Evolutionary conservation across 345 rosid genomes (phyloP).

Genomic region (Camelina neglecta): DNA sequence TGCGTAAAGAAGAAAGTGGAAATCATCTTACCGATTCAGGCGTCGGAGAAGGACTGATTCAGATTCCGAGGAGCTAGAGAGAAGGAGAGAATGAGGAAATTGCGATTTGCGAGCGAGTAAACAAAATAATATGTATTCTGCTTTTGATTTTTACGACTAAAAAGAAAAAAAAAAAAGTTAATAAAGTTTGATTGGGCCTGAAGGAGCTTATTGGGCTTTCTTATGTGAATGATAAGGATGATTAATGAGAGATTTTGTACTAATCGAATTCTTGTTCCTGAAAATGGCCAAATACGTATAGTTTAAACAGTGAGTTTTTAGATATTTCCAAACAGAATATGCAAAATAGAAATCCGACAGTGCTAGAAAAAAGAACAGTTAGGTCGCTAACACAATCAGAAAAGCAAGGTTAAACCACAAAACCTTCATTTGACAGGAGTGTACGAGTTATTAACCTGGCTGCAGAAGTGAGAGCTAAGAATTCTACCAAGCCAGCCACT

Average conservation of each 20-base stretch:
- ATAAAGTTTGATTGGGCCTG: not conserved
- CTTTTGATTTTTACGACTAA: slow-evolving; percentile 23
- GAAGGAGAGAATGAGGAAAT: not conserved
- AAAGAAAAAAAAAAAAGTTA: not conserved
- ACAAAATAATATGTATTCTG: not conserved
- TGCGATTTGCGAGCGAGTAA: slow-evolving; percentile 28
- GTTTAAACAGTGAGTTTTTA: not conserved
- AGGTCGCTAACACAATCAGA: not conserved
- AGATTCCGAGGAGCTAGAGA: slow-evolving; percentile 35
- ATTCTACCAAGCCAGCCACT: slow-evolving; percentile 98
- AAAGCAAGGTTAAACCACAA: slow-evolving; percentile 11
- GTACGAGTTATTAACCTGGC: slow-evolving; percentile 56
- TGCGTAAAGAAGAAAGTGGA: slow-evolving; percentile 15
- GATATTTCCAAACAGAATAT: slow-evolving; percentile 22
- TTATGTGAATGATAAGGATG: not conserved
- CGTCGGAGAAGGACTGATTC: slow-evolving; percentile 33
- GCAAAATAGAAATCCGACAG: slow-evolving; percentile 21
- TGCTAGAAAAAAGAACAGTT: not conserved
- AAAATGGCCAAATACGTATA: not conserved
- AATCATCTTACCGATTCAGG: slow-evolving; percentile 40
- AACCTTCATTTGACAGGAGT: slow-evolving; percentile 11
- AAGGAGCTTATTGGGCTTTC: slow-evolving; percentile 24
- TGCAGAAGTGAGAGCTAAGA: slow-evolving; percentile 88
- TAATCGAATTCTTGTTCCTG: not conserved
- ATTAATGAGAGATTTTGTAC: too few species aligned